Evolutionary conservation across 805 yeast genomes (phyloP).

Genomic region (Pichia sporocuriosa): DNA sequence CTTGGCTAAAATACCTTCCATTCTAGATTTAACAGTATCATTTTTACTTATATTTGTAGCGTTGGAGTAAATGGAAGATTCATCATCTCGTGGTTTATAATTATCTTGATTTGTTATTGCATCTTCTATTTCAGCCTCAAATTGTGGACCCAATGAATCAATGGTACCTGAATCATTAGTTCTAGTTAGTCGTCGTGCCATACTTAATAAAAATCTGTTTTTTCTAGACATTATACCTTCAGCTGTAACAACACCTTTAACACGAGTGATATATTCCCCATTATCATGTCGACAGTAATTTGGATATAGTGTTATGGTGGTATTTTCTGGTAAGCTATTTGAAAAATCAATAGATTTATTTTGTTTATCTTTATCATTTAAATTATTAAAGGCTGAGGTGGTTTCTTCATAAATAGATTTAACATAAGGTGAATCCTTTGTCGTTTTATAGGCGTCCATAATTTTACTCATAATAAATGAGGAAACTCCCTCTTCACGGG

Average conservation of each 20-base stretch:
- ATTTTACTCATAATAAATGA: constrained; percentile 33
- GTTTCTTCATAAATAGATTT: constrained; percentile 34
- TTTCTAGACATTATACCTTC: constrained; percentile 69
- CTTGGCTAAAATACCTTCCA: constrained; percentile 64
- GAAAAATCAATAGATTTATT: not conserved
- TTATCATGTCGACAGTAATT: constrained; percentile 39
- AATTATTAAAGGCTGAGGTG: constrained; percentile 16
- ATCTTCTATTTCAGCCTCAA: constrained; percentile 34
- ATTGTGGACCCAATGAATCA: constrained; percentile 28
- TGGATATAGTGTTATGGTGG: constrained; percentile 55
- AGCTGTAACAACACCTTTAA: constrained; percentile 65
- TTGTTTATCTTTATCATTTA: not conserved
- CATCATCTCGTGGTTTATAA: constrained; percentile 14
- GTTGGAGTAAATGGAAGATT: constrained; percentile 16
- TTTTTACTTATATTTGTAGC: constrained; percentile 8
- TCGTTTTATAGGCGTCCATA: constrained; percentile 42
- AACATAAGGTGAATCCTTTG: constrained; percentile 43
- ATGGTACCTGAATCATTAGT: constrained; percentile 19
- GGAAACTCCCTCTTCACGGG: constrained; percentile 17
- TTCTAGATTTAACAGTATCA: constrained; percentile 49
- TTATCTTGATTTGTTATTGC: constrained; percentile 26
- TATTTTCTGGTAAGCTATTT: constrained; percentile 44
- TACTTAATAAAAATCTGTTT: constrained; percentile 58
- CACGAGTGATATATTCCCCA: constrained; percentile 46
- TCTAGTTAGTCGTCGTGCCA: constrained; percentile 62